These are phyloP conservation scores for Monosporascus sp. DNA, from an alignment of 2,329 filamentous ascomycete species.

Conservation along the genomic window DNA sequence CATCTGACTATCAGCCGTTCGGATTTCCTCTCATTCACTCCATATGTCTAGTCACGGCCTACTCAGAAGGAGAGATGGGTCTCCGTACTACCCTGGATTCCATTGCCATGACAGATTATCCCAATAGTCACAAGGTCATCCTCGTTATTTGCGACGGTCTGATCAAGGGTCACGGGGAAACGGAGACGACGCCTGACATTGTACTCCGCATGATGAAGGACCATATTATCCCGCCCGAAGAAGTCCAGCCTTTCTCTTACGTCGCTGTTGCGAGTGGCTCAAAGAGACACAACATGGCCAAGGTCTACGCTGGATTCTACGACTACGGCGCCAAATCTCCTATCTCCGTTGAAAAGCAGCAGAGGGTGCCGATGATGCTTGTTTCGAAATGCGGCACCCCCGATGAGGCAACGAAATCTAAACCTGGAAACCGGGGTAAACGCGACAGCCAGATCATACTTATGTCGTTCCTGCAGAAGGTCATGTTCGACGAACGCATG, in stretches of 20 bases:
- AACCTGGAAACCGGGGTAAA: conserved; percentile 96
- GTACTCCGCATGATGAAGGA: conserved; percentile 93
- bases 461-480: conserved; percentile 99
- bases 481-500: conserved; percentile 99
- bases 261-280: conserved; percentile 93
- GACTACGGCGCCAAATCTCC: conserved; percentile 81
- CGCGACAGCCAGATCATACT: conserved; percentile 98
- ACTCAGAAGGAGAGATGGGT: conserved; percentile 91
- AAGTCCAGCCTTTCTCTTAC: conserved; percentile 89
- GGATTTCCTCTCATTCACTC: conserved; percentile 90
- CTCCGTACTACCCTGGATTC: conserved; percentile 93
- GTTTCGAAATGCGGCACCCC: conserved; percentile 94
- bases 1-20: conserved; percentile 95
- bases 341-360: conserved; percentile 81
- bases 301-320: conserved; percentile 97
- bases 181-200: conserved; percentile 81
- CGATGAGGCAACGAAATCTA: conserved; percentile 72
- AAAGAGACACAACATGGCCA: conserved; percentile 99
- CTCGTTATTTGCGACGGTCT: conserved; percentile 95
- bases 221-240: conserved; percentile 69
- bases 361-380: conserved; percentile 95
- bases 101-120: conserved; percentile 95
- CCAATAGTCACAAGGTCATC: conserved; percentile 97
- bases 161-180: conserved; percentile 92
- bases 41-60: conserved; percentile 92